Conservation (phyloP, 345 rosid genomes). For the Aquilaria malaccensis region DNA sequence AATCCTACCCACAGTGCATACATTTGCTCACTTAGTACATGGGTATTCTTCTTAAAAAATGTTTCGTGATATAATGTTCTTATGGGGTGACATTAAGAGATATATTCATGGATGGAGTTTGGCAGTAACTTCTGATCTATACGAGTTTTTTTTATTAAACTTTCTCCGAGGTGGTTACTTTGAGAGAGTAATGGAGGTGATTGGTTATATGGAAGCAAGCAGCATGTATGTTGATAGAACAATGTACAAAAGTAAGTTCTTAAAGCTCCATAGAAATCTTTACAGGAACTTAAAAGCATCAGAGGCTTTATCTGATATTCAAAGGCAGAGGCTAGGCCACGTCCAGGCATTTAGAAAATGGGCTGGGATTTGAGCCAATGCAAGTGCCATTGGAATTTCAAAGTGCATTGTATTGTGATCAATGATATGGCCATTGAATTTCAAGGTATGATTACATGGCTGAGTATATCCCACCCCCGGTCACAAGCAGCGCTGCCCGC, state of each 20-base stretch:
- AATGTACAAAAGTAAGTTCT: conserved; percentile 59
- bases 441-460: too few relatives aligned
- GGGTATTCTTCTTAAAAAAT: conserved; percentile 55
- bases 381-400: too few relatives aligned
- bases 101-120: conserved; percentile 29
- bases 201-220: conserved; percentile 42
- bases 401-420: too few relatives aligned
- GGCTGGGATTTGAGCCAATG: conserved; percentile 25
- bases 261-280: conserved; percentile 67
- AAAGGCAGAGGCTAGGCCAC: conserved; percentile 53
- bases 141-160: conserved; percentile 54
- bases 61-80: conserved; percentile 58
- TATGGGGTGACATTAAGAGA: conserved; percentile 90
- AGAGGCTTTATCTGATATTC: conserved; percentile 55
- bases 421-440: too few relatives aligned
- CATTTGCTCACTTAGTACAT: conserved; percentile 41
- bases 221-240: conserved; percentile 41
- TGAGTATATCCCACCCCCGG: too few relatives aligned
- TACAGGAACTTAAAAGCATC: conserved; percentile 51
- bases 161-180: conserved; percentile 86
- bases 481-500: too few relatives aligned
- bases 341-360: conserved; percentile 57
- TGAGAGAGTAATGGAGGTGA: conserved; percentile 81
- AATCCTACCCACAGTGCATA: conserved; percentile 45
- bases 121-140: conserved; percentile 47